Base-by-base conservation (phyloP, 2,329 filamentous ascomycete species). In the Penicillium sp. region DNA sequence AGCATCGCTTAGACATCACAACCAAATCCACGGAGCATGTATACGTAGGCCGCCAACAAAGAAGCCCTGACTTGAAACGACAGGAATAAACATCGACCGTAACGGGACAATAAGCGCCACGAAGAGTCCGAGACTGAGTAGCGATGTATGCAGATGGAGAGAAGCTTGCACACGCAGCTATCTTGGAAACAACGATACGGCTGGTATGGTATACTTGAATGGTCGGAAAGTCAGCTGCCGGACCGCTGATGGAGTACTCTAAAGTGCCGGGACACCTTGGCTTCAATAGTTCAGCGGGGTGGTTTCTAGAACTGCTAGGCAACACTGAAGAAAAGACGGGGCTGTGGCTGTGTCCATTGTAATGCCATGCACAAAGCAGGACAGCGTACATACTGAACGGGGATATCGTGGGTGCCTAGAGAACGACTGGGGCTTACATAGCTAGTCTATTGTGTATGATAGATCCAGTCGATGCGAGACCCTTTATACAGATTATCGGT, bases 261-360 rank as follows among this genome's bases (percentile, higher is more conserved):
- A 6, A 59, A 56, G 53, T 67, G 57, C 63, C 61, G 65, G 65
- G 52, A 40, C 52, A 33, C 40, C 25, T 55, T 37, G 58, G 53
- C 52, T 48, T 58, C 58, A 59, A 59, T 56, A 62, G 55, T 48
- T 25, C n/a, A 14, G 33, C 16, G 14, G 26, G 16, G 40, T 6
- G 54, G 42, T 35, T 65, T 49, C 60, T n/a, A 30, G 51, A 59
- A 61, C 10, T 16, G 54, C 43, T 57, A 68, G 66, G 65, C 65
- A 66, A 56, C 62, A 68, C 52, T 61, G 48, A 38, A 53, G 55
- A 56, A 56, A 42, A 37, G 33, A 62, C 26, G 55, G 55, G 59
- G 53, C 52, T 65, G 63, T 67, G 66, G 58, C 63, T 62, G 63
- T 62, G 64, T 55, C 30, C 30, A 16, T 10, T 48, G 51, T 25